Evolutionary conservation across 2,329 filamentous ascomycete genomes (phyloP), one percentile per base, ranked within the genome.

Genomic region (Orbilia javanica): DNA sequence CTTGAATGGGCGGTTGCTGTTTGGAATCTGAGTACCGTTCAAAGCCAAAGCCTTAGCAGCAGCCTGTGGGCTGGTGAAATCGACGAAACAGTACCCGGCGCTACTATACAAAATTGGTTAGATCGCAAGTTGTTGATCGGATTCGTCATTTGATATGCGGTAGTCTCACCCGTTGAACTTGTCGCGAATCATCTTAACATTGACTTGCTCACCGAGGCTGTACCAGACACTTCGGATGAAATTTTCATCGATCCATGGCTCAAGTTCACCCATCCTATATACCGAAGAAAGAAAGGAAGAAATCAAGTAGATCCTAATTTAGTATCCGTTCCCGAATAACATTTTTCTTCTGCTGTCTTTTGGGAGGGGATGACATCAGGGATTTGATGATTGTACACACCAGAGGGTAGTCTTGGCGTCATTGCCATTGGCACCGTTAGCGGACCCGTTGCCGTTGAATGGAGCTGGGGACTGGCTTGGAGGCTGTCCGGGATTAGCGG

Each of bases 171-270:
- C 96, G 84, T 95, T 97, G 85, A 97, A 97, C 86, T 97, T 97
- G 87, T 99, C 96, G 81, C 96, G 93, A 83, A 99, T 99, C 89
- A 99, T 97, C 89, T 99, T 99, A 82, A 99, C 96, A 82, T 97
- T 97, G 82, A 99, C 96, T 80, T 90, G 90, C 86, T 98, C 96
- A 81, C 92, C 94, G 86, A 97, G 92, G 82, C 94, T 90, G 83
- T 93, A 97, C 89, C 93, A 98, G 53, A 98, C 90, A 82, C 92
- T 96, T 86, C 96, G 94, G 83, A 99, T 93, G 85, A 98, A 99
- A 86, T 95, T 96, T 87, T 99, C 96, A 82, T 99, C 96, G 86
- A 99, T 98, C 96, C 96, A 99, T 29, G 94, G 93, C 85, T 98
- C 95, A 80, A 99, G 91, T 85, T 99, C 96, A 81, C 96, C 96